Percentiles rank a stretch among this genome's conserved stretches.
phyloP scores from a whole-genome alignment of 441 rosid genomes.

The Pelargonium australe region DNA sequence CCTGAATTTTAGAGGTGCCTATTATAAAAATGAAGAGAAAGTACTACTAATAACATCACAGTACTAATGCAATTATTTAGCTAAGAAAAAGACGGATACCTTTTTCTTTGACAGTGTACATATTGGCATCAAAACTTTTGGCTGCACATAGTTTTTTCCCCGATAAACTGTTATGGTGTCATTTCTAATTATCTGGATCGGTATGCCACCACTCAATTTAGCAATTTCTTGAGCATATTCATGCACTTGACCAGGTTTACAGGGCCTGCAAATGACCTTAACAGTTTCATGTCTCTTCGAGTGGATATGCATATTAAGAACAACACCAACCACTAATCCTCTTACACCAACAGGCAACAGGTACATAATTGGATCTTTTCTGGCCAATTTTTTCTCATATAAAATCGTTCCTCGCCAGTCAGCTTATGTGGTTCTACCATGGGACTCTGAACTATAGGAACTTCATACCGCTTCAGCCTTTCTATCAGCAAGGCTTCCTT shows the following conservation, averaged over 20 bases:
- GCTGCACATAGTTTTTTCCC: conserved; percentile 88
- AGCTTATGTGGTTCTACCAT: conserved; percentile 61
- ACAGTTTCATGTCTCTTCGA: conserved; percentile 93
- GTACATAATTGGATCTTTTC: conserved; percentile 66
- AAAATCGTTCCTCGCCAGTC: conserved; percentile 87
- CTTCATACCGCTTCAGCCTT: conserved; percentile 75
- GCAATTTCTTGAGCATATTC: conserved; percentile 67
- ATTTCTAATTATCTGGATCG: conserved; percentile 62
- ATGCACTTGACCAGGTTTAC: conserved; percentile 74
- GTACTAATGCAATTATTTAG: not conserved
- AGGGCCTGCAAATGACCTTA: conserved; percentile 74
- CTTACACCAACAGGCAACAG: conserved; percentile 73
- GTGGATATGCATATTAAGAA: conserved; percentile 87
- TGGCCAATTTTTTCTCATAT: conserved; percentile 76
- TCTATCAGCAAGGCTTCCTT: conserved; percentile 76
- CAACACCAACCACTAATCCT: conserved; percentile 84
- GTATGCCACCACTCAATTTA: conserved; percentile 83
- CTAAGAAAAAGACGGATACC: conserved; percentile 28
- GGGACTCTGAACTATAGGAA: conserved; percentile 77
- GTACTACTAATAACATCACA: not conserved
- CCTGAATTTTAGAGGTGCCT: not conserved
- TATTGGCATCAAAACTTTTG: conserved; percentile 82
- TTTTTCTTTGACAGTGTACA: conserved; percentile 83
- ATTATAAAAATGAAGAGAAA: not conserved
- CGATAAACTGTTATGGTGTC: conserved; percentile 74